Evolutionary conservation across 176 grass and related monocot genomes (phyloP).

Genomic region (Hordeum marinum): DNA sequence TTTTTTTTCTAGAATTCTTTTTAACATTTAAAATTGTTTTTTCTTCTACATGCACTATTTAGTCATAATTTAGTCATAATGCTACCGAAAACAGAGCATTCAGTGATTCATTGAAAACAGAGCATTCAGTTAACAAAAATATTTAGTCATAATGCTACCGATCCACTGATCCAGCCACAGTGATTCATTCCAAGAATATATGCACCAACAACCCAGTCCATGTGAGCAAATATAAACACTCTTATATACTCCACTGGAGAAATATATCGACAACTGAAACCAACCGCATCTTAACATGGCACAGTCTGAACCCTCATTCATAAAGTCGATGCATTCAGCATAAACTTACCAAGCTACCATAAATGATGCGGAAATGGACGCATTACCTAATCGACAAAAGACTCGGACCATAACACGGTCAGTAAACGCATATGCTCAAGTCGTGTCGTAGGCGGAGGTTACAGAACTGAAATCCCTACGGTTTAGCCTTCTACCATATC

Average conservation of each 20-base stretch:
- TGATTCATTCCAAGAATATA: neutral
- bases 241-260: no score
- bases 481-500: neutral
- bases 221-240: neutral
- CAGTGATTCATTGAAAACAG: no score
- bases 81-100: no score
- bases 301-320: no score
- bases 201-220: neutral
- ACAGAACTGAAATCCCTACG: no score
- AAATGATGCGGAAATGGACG: neutral
- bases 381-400: no score
- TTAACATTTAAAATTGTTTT: no score
- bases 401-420: neutral
- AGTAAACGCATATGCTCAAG: neutral
- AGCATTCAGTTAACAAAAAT: neutral
- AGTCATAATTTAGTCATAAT: no score
- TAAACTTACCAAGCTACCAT: neutral
- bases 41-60: no score
- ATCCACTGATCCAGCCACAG: neutral
- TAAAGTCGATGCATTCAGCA: neutral
- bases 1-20: no score
- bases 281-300: no score
- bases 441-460: neutral
- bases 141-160: neutral
- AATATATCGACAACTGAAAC: no score